Conservation (phyloP, 805 yeast species). For the Cyberlindnera mrakii region DNA sequence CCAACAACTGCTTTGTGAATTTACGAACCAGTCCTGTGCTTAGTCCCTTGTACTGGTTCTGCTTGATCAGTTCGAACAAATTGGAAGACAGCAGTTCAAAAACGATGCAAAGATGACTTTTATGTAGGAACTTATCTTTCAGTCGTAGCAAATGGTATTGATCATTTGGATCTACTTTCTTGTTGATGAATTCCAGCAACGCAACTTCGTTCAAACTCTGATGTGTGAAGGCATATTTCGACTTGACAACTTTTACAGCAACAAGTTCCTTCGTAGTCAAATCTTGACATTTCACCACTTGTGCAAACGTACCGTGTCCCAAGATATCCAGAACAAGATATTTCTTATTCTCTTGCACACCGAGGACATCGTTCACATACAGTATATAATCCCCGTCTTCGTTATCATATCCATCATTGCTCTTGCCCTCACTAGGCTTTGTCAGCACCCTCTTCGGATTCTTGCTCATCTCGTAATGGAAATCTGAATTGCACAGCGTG, state of each 20-base stretch:
- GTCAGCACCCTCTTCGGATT: constrained; percentile 92
- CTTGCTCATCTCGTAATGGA: constrained; percentile 73
- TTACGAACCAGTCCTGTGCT: constrained; percentile 71
- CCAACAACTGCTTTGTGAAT: constrained; percentile 75
- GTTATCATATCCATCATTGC: constrained; percentile 82
- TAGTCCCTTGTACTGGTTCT: constrained; percentile 89
- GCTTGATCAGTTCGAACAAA: constrained; percentile 83
- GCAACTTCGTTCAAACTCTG: constrained; percentile 90
- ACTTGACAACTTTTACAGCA: constrained; percentile 92
- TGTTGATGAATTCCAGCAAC: constrained; percentile 74
- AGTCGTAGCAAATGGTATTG: constrained; percentile 71
- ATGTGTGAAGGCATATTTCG: constrained; percentile 83
- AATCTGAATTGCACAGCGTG: constrained; percentile 77
- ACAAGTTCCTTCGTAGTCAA: constrained; percentile 63
- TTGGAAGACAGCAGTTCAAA: constrained; percentile 87
- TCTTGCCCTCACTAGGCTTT: constrained; percentile 80
- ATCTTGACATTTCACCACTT: constrained; percentile 91
- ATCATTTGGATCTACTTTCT: constrained; percentile 61
- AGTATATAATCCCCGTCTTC: constrained; percentile 85
- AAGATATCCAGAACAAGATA: constrained; percentile 84
- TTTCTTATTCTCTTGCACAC: constrained; percentile 76
- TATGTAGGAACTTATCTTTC: constrained; percentile 85
- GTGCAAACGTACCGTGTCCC: constrained; percentile 98
- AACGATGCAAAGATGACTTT: constrained; percentile 87
- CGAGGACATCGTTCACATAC: constrained; percentile 90